These are phyloP conservation scores for Chionographis japonica DNA, from an alignment of 106 monocot genomes.

Conservation along the genomic window DNA sequence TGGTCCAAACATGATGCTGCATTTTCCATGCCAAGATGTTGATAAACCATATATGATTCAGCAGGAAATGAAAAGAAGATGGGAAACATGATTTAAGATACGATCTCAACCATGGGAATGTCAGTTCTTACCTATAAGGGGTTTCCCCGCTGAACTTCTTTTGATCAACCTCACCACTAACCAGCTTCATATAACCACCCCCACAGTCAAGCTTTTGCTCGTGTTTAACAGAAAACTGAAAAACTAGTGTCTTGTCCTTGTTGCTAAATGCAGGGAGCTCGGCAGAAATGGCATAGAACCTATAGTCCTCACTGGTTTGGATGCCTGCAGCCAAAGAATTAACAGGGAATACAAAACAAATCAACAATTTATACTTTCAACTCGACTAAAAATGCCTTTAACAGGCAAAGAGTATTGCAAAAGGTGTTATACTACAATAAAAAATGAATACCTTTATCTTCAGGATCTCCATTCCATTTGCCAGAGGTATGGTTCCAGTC, in stretches of 20 bases:
- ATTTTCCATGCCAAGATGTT: background rate
- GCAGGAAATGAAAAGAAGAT: too few species aligned
- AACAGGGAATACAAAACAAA: background rate
- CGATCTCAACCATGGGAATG: too few species aligned
- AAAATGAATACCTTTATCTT: constrained; percentile 58
- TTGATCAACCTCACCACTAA: constrained; percentile 71
- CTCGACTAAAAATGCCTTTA: background rate
- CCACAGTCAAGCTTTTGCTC: constrained; percentile 85
- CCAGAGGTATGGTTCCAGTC: constrained; percentile 88
- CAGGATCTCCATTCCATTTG: constrained; percentile 63
- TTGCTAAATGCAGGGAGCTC: constrained; percentile 60
- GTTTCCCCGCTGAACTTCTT: constrained; percentile 70
- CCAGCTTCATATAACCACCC: constrained; percentile 77
- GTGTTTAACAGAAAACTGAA: constrained; percentile 75
- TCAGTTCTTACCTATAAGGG: constrained; percentile 48
- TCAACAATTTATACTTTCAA: background rate
- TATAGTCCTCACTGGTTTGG: constrained; percentile 56
- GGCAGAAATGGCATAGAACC: constrained; percentile 70
- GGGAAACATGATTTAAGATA: too few species aligned
- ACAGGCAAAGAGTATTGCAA: too few species aligned
- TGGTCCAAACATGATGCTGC: constrained; percentile 58
- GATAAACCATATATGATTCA: too few species aligned
- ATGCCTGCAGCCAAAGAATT: constrained; percentile 35
- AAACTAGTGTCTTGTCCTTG: constrained; percentile 65
- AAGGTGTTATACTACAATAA: too few species aligned